These are phyloP conservation scores for Kappamyces sp. DNA, from an alignment of 192 early-diverging fungal genomes.

Conservation along the genomic window DNA sequence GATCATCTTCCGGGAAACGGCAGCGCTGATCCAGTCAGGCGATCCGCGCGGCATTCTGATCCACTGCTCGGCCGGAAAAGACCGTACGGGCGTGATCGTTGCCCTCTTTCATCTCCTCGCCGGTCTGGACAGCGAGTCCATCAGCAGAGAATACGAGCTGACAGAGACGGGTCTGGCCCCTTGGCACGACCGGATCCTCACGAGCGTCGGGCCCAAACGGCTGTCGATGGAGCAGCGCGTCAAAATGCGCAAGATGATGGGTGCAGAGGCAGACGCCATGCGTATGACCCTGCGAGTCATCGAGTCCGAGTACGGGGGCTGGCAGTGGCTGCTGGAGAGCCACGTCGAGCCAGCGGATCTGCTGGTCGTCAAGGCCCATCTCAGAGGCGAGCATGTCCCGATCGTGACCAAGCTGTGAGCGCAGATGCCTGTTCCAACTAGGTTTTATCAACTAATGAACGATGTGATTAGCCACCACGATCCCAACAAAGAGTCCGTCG, in stretches of 20 bases:
- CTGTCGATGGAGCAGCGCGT: not conserved
- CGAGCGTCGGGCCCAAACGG: too few species aligned
- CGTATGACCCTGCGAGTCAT: too few species aligned
- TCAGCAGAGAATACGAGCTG: constrained; percentile 59
- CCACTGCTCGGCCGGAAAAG: constrained; percentile 69
- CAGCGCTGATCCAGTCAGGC: not conserved
- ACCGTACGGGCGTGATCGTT: constrained; percentile 56
- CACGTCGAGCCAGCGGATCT: too few species aligned
- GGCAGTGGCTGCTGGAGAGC: too few species aligned
- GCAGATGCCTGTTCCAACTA: too few species aligned
- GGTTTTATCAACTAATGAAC: too few species aligned
- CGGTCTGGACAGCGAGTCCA: constrained; percentile 62
- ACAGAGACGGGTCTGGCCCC: constrained; percentile 28
- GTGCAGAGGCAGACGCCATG: not conserved
- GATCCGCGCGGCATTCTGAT: constrained; percentile 42
- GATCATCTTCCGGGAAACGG: not conserved
- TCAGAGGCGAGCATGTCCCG: too few species aligned
- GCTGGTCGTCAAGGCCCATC: too few species aligned
- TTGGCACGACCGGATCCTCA: not conserved
- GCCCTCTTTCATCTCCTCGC: constrained; percentile 54
- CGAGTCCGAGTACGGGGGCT: too few species aligned
- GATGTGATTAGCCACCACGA: too few species aligned
- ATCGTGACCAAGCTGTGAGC: too few species aligned
- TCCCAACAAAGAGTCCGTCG: constrained; percentile 24
- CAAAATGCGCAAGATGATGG: not conserved